Base-by-base conservation (phyloP, 2,329 filamentous ascomycete genomes). In the Penicillium sp. region DNA sequence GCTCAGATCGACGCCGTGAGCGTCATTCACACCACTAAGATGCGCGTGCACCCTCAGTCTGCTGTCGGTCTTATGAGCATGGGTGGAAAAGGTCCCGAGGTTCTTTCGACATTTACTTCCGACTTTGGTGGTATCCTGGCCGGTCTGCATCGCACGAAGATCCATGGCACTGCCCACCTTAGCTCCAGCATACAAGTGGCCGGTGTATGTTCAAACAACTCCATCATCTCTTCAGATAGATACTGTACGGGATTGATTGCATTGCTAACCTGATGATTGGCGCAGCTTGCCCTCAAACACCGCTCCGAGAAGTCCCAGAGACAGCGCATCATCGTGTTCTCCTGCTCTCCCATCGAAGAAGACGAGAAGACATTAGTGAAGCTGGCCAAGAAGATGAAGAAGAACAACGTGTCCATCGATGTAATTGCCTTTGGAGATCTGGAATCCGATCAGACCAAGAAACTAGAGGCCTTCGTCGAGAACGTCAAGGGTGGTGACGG, bases 1-100 rank as follows among this genome's bases (percentile, higher is more conserved):
- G 89, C 93, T 62, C 93, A 98, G 78, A 80, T 88, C 61, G 93
- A 98, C 72, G 90, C 91, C 49, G 88, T 95, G 64, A 93, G 87
- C 72, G 84, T 96, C 64, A 85, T 97, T 65, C 96, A 97, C 77
- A 88, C 90, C 67, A 87, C 86, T 66, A 95, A 98, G 72, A 95
- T 90, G 61, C 85, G 89, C 73, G 86, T 85, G 61, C 96, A 98
- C 70, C 89, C 93, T 29, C 93, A 98, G 74, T 97, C 91, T 6
- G 94, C 90, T 10, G 93, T 98, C 58, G 93, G 93, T 45, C 77
- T 98, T 57, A 96, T 98, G 90, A 95, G 88, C 73, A 97, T 97
- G 91, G 93, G 88, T 57, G 93, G 91, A 64, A 91, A 88, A 66
- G 90, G 89, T n/a, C 93, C 93, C 42, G 91, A 97, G 73, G 91